Base-by-base conservation (phyloP, 1,284 basidiomycete genomes). In the Takashimella tepidaria region DNA sequence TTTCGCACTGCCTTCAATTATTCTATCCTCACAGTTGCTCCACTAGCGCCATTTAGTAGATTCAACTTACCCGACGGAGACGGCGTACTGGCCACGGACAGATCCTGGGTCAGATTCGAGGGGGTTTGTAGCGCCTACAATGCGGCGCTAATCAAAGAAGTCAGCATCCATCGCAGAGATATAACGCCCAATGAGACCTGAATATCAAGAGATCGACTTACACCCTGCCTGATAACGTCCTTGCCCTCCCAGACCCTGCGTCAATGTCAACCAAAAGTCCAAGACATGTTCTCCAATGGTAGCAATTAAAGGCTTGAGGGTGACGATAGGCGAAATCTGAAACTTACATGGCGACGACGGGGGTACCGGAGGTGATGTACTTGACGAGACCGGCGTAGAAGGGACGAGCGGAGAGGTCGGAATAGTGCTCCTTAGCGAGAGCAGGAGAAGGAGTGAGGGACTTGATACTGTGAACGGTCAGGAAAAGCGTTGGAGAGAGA, bases 91-190 rank as follows among this genome's bases (percentile, higher is more conserved):
- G 47, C 69, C 69, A 48, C 71, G 64, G 53, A 73, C 66, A 20
- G 63, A 66, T 40, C 68, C 68, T 21, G 67, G 66, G 57, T 69
- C 68, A 43, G 68, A 64, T 24, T 71, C 64, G 22, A 59, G 69
- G 20, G 70, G 72, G 67, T 73, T 73, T 58, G 72, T 73, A 31
- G 72, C 72, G 46, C 72, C 72, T 51, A 73, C 70, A 46, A 73
- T 69, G 49, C 66, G 57, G 53, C 71, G 70, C 69, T 71, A 52
- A n/a, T n/a, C n/a, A 10, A 12, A 13, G 45, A 41, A 8, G 21
- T 45, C 42, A 23, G 23, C 46, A 12, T 27, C n/a, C n/a, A n/a
- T n/a, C n/a, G n/a, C n/a, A n/a, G n/a, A n/a, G n/a, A n/a, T n/a
- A n/a, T n/a, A n/a, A n/a, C n/a, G n/a, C n/a, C n/a, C n/a, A n/a